Evolutionary conservation across 306 rosid species (phyloP).

Genomic region (Notholithocarpus densiflorus): DNA sequence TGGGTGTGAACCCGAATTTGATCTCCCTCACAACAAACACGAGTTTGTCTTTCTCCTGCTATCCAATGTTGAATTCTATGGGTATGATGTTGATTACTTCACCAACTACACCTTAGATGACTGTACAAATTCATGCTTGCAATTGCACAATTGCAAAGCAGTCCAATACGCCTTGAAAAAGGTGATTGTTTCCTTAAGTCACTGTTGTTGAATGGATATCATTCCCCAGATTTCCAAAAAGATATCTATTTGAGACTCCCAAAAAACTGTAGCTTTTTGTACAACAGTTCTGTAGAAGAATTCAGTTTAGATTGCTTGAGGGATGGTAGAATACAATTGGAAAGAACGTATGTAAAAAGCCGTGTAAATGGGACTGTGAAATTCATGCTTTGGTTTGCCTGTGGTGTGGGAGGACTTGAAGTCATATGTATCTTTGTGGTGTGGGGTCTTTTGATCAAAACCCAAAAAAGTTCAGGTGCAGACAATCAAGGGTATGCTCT

Average conservation of each 20-base stretch:
- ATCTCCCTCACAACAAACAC: not conserved
- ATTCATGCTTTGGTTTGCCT: slow-evolving; percentile 35
- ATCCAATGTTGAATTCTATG: too few relatives aligned
- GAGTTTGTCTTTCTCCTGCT: slow-evolving; percentile 17
- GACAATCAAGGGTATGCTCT: slow-evolving; percentile 26
- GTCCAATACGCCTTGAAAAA: slow-evolving; percentile 10
- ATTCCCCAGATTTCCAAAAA: slow-evolving; percentile 24
- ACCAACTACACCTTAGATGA: too few relatives aligned
- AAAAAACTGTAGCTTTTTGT: not conserved
- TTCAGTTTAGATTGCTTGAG: slow-evolving; percentile 18
- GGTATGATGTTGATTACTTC: too few relatives aligned
- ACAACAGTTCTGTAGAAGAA: not conserved
- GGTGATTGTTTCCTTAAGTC: slow-evolving; percentile 44
- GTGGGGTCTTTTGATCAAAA: slow-evolving; percentile 15
- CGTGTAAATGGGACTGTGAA: slow-evolving; percentile 11
- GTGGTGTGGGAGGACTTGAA: slow-evolving; percentile 49
- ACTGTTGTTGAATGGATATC: slow-evolving; percentile 38
- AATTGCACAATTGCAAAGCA: slow-evolving; percentile 36
- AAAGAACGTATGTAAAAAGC: slow-evolving; percentile 10
- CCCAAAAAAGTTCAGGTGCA: not conserved
- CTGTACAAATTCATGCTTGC: not conserved
- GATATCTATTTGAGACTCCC: slow-evolving; percentile 40
- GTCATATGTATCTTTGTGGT: not conserved
- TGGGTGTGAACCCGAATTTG: slow-evolving; percentile 43
- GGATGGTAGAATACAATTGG: not conserved